Conservation (phyloP, 192 early-diverging fungal genomes). For the Gryganskiella cystojenkinii region DNA sequence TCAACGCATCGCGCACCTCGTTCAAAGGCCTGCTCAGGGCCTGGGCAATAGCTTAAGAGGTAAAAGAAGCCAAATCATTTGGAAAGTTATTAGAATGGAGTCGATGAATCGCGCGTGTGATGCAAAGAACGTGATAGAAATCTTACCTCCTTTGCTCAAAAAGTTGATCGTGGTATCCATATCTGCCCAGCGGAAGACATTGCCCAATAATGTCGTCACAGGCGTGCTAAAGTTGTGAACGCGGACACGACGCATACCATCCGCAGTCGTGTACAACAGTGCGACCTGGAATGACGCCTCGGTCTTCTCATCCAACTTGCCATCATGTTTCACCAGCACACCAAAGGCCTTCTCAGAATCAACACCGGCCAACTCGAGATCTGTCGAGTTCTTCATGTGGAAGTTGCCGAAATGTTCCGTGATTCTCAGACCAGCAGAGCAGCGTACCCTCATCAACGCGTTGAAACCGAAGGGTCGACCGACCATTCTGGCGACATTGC, state of each 20-base stretch:
- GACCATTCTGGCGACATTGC: constrained; percentile 79
- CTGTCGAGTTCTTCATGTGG: constrained; percentile 90
- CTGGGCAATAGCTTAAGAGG: constrained; percentile 73
- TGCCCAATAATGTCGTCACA: constrained; percentile 78
- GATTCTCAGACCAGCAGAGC: constrained; percentile 89
- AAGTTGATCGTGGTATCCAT: constrained; percentile 93
- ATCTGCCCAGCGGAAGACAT: constrained; percentile 90
- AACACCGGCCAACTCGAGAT: constrained; percentile 92
- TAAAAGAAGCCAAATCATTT: neutral
- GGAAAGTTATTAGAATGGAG: neutral
- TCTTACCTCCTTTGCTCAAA: constrained; percentile 81
- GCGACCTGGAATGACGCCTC: constrained; percentile 92
- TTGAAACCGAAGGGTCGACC: constrained; percentile 88
- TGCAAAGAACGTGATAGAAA: too few relatives aligned
- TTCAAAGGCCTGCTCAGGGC: constrained; percentile 76
- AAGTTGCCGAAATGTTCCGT: constrained; percentile 95
- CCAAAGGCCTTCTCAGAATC: constrained; percentile 88
- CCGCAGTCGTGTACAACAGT: constrained; percentile 92
- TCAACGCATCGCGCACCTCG: constrained; percentile 82
- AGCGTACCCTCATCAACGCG: constrained; percentile 87
- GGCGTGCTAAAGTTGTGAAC: constrained; percentile 89
- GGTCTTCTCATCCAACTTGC: constrained; percentile 85
- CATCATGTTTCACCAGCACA: constrained; percentile 86
- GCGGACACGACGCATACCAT: constrained; percentile 89
- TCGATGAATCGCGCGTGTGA: neutral